Conservation (phyloP, 768 basidiomycete species). For the Mycena pura region DNA sequence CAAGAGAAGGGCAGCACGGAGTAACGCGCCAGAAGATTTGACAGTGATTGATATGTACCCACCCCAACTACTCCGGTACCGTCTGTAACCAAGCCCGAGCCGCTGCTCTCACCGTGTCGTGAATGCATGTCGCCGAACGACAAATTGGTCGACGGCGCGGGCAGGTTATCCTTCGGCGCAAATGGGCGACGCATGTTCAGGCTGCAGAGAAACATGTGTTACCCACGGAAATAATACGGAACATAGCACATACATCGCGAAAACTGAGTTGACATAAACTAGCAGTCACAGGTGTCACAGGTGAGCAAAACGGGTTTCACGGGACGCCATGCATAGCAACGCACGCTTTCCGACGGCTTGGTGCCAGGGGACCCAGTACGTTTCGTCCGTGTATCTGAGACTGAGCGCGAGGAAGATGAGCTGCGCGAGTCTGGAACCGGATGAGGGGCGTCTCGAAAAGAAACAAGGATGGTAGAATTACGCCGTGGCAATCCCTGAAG, state of each 20-base stretch:
- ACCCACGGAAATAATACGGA: background rate
- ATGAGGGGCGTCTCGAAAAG: background rate
- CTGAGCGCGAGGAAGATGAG: constrained; percentile 18
- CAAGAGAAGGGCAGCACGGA: too few relatives aligned
- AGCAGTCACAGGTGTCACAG: background rate
- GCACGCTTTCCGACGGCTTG: constrained; percentile 21
- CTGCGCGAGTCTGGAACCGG: constrained; percentile 4
- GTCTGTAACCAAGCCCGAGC: too few relatives aligned
- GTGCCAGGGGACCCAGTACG: constrained; percentile 22
- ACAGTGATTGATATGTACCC: too few relatives aligned
- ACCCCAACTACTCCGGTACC: too few relatives aligned
- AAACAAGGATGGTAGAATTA: background rate
- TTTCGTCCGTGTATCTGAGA: constrained; percentile 15
- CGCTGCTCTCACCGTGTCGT: too few relatives aligned
- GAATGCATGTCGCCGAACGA: constrained; percentile 5
- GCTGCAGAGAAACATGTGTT: background rate
- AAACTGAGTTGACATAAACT: constrained; percentile 24
- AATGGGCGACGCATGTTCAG: constrained; percentile 16
- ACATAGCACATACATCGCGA: constrained; percentile 5
- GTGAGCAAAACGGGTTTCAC: background rate
- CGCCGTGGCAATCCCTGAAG: constrained; percentile 18
- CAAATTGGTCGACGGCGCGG: background rate
- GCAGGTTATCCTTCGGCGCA: background rate
- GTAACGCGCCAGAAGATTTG: too few relatives aligned
- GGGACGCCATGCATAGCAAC: background rate